Percentiles rank a stretch among this genome's conserved stretches.
Conservation (phyloP, 1,284 basidiomycete species). For the Cryptococcus depauperatus region DNA sequence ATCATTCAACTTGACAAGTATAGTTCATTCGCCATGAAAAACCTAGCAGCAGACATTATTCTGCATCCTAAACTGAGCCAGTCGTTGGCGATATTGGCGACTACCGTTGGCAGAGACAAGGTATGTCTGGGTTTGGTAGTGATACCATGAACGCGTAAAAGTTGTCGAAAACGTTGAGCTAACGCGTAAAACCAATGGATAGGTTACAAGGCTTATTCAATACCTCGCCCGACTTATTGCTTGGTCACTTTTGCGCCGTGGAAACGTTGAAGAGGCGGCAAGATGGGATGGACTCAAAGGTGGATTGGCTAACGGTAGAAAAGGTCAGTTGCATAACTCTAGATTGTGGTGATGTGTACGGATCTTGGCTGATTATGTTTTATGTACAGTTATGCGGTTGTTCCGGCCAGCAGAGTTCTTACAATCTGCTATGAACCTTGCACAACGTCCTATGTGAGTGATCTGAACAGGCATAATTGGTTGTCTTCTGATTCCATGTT, state of each 20-base stretch:
- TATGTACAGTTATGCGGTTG: constrained; percentile 70
- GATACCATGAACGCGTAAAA: no score
- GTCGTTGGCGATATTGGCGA: constrained; percentile 65
- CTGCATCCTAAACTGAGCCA: constrained; percentile 74
- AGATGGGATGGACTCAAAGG: constrained; percentile 71
- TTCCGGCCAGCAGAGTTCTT: constrained; percentile 93
- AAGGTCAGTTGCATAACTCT: constrained; percentile 63
- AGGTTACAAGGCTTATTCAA: constrained; percentile 86
- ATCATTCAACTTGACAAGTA: neutral
- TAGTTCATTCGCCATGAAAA: constrained; percentile 24
- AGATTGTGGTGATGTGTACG: no score
- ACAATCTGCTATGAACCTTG: constrained; percentile 79
- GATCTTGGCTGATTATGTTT: neutral
- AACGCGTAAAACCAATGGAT: no score
- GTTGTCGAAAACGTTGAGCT: no score
- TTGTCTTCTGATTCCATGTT: neutral
- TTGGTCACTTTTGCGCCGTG: constrained; percentile 64
- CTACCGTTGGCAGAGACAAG: constrained; percentile 85
- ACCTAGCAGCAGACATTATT: constrained; percentile 61
- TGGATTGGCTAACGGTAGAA: constrained; percentile 68
- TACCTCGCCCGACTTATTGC: constrained; percentile 86
- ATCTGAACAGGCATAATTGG: neutral
- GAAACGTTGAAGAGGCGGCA: constrained; percentile 57
- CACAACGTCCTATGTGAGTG: constrained; percentile 47
- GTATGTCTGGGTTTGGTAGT: constrained; percentile 46